These are phyloP conservation scores for Moesziomyces antarcticus DNA, from an alignment of 1,284 basidiomycete species.

Conservation along the genomic window DNA sequence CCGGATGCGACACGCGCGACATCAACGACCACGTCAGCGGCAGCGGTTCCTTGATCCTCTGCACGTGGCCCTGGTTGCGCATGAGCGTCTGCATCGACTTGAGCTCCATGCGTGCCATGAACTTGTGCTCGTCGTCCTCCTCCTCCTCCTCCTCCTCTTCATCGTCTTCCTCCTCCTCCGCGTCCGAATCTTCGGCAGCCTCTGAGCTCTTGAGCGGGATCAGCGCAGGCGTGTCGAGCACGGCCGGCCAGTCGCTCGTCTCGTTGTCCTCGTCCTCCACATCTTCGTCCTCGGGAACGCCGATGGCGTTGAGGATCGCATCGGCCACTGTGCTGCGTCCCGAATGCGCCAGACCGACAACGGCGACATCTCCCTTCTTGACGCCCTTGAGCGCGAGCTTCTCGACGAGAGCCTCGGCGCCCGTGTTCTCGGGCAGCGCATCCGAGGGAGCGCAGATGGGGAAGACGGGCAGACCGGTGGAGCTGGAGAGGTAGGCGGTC, in stretches of 20 bases:
- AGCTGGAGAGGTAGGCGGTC: conserved; percentile 38
- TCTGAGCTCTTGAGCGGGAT: conserved; percentile 39
- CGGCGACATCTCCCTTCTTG: conserved; percentile 42
- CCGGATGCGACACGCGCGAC: conserved; percentile 53
- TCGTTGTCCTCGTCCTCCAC: conserved; percentile 37
- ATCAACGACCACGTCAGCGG: conserved; percentile 57
- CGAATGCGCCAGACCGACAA: conserved; percentile 56
- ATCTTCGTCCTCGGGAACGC: conserved; percentile 35
- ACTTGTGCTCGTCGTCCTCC: conserved; percentile 42
- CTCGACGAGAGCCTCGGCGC: conserved; percentile 50
- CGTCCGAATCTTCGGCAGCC: conserved; percentile 21
- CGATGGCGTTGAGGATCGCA: conserved; percentile 52
- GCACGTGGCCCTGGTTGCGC: conserved; percentile 62
- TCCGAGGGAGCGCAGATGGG: conserved; percentile 46
- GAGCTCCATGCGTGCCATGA: conserved; percentile 42
- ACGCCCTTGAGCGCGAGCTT: conserved; percentile 39
- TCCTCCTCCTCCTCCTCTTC: conserved; percentile 34
- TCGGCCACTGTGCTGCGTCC: conserved; percentile 54
- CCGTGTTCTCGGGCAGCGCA: conserved; percentile 27
- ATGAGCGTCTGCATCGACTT: conserved; percentile 56
- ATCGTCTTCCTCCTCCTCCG: conserved; percentile 19
- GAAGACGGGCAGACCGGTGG: conserved; percentile 42
- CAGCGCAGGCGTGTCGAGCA: conserved; percentile 60
- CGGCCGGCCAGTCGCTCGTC: conserved; percentile 44
- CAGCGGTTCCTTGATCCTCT: conserved; percentile 62